phyloP scores from a whole-genome alignment of 345 rosid genomes.

The Physaria fendleri region DNA sequence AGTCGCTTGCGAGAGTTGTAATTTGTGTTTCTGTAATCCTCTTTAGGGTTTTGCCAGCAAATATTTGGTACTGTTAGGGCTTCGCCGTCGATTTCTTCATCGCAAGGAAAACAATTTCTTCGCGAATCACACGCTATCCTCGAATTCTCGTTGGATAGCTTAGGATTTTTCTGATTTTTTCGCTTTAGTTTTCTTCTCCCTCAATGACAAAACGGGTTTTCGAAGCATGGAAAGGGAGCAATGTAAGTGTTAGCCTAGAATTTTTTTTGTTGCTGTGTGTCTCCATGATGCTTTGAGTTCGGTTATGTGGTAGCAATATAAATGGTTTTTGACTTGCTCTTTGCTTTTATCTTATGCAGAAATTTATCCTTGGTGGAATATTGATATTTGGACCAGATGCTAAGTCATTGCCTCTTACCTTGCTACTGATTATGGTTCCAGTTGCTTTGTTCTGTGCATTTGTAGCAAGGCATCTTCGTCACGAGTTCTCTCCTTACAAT shows the following conservation, averaged over 20 bases:
- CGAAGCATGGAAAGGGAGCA: constrained; percentile 89
- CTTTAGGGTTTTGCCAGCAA: neutral
- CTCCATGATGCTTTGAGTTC: neutral
- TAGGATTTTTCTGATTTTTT: constrained; percentile 4
- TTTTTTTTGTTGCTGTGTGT: neutral
- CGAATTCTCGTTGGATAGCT: constrained; percentile 40
- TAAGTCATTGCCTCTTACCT: constrained; percentile 61
- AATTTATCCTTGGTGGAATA: constrained; percentile 81
- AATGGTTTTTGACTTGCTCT: neutral
- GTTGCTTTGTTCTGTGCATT: constrained; percentile 73
- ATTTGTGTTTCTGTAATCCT: neutral
- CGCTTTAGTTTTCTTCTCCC: neutral
- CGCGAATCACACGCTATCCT: constrained; percentile 22
- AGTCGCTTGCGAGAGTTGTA: constrained; percentile 13
- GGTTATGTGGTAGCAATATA: neutral
- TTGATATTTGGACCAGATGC: constrained; percentile 98
- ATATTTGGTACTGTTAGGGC: constrained; percentile 14
- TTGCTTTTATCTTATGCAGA: constrained; percentile 48
- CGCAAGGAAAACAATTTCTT: neutral
- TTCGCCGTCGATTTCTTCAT: neutral
- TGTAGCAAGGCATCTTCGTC: constrained; percentile 90
- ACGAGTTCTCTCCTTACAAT: constrained; percentile 65
- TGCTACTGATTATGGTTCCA: constrained; percentile 67
- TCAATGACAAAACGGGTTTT: constrained; percentile 81
- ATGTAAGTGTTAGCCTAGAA: constrained; percentile 44